Percentiles rank a stretch among this genome's conserved stretches.
Conservation (phyloP, 176 grass and related monocot species). For the Dendrocalamus sinicus region DNA sequence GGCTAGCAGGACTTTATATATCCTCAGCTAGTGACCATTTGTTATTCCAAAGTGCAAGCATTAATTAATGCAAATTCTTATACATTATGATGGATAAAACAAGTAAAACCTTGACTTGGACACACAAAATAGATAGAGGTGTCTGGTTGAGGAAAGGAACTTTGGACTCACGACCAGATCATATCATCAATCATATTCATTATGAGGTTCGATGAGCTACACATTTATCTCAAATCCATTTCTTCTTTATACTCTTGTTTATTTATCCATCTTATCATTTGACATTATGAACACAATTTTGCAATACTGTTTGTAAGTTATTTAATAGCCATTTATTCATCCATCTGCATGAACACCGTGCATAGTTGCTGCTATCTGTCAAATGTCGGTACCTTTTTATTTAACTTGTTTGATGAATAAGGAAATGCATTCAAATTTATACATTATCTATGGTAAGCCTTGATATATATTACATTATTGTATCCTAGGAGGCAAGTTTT, state of each 20-base stretch:
- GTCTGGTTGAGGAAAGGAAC: conserved; percentile 85
- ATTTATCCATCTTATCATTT: not conserved
- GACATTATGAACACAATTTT: not conserved
- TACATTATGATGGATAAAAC: conserved; percentile 21
- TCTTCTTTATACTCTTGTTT: not conserved
- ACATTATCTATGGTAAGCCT: not conserved
- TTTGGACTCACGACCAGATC: conserved; percentile 74
- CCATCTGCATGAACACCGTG: not conserved
- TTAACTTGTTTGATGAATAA: not conserved
- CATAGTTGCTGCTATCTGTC: not conserved
- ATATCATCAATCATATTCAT: conserved; percentile 92
- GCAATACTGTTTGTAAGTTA: not conserved
- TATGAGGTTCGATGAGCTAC: conserved; percentile 72
- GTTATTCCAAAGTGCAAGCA: not conserved
- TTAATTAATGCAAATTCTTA: conserved; percentile 11
- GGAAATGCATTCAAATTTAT: not conserved
- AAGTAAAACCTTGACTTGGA: conserved; percentile 54
- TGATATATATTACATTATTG: not conserved
- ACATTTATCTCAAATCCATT: conserved; percentile 25
- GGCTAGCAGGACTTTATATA: conserved; percentile 96
- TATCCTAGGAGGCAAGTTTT: not conserved
- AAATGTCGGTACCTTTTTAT: not conserved
- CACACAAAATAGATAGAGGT: conserved; percentile 93
- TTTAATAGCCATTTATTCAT: not conserved
- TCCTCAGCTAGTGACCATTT: conserved; percentile 46